Conservation (phyloP, 2,329 filamentous ascomycete genomes). For the Exophiala spinifera region DNA sequence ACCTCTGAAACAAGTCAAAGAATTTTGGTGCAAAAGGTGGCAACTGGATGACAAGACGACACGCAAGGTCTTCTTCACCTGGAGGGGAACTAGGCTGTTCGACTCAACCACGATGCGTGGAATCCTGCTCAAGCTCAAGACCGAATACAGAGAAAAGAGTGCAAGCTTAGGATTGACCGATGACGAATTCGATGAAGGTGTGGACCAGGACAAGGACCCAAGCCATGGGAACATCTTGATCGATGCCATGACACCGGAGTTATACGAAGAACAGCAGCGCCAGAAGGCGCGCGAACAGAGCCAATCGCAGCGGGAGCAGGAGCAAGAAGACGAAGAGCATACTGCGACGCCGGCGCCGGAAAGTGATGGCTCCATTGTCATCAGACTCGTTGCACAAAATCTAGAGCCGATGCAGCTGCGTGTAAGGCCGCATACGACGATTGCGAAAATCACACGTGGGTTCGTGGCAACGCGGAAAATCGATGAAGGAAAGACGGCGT, state of each 20-base stretch:
- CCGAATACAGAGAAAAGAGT: constrained; percentile 10
- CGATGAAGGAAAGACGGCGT: constrained; percentile 52
- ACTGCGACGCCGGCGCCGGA: neutral
- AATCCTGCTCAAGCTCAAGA: constrained; percentile 49
- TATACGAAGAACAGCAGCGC: constrained; percentile 52
- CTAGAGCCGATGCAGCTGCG: constrained; percentile 51
- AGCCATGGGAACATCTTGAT: constrained; percentile 63
- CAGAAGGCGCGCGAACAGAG: constrained; percentile 47
- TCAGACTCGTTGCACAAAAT: constrained; percentile 53
- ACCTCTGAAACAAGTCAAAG: constrained; percentile 62
- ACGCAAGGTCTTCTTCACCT: constrained; percentile 70
- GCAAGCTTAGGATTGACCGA: constrained; percentile 41
- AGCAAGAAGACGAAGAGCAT: constrained; percentile 1
- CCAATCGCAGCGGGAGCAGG: constrained; percentile 32
- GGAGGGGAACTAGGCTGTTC: constrained; percentile 70
- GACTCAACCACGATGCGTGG: constrained; percentile 70
- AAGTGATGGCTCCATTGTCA: constrained; percentile 35
- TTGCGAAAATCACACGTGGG: constrained; percentile 60
- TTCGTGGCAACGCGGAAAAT: constrained; percentile 59
- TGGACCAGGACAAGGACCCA: constrained; percentile 37
- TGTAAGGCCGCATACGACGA: constrained; percentile 48
- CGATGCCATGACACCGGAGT: constrained; percentile 70
- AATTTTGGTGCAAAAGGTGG: constrained; percentile 68
- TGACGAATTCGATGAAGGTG: constrained; percentile 29
- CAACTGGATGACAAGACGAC: constrained; percentile 49